phyloP scores from a whole-genome alignment of 768 basidiomycete genomes.

The Tulasnella sp. region DNA sequence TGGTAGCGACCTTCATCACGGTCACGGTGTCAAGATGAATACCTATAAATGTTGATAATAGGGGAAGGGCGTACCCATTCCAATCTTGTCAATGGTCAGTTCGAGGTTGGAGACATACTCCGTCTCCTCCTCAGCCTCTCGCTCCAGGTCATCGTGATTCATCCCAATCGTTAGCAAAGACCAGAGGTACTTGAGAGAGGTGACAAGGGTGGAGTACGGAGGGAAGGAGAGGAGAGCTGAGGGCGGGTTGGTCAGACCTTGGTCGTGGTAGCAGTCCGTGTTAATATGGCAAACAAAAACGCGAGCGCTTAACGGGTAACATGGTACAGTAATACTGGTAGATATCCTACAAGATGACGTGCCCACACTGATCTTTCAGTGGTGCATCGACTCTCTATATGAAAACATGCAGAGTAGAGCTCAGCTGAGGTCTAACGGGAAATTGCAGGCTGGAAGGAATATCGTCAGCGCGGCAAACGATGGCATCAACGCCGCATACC shows the following conservation, averaged over 20 bases:
- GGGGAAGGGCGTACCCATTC: conserved; percentile 53
- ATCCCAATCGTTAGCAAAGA: neutral
- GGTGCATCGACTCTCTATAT: neutral
- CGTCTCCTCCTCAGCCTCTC: neutral
- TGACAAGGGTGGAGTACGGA: neutral
- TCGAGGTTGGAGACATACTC: conserved; percentile 43
- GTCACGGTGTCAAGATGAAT: neutral
- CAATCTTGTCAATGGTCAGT: conserved; percentile 81
- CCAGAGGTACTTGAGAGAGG: neutral
- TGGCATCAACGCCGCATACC: neutral
- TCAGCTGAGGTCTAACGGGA: neutral
- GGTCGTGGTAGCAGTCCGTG: neutral
- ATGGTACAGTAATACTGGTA: neutral
- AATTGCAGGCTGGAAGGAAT: neutral
- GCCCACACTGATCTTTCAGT: neutral
- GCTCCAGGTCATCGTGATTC: neutral
- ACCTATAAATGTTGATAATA: neutral
- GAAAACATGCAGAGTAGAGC: neutral
- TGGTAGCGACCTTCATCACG: conserved; percentile 54
- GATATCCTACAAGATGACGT: neutral
- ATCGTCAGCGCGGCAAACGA: neutral
- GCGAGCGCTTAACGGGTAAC: neutral
- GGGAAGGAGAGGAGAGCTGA: neutral
- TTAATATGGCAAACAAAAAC: neutral
- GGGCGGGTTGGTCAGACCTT: neutral